Evolutionary conservation across 2,329 filamentous ascomycete genomes (phyloP).

Genomic region (Fusarium pilosicola): DNA sequence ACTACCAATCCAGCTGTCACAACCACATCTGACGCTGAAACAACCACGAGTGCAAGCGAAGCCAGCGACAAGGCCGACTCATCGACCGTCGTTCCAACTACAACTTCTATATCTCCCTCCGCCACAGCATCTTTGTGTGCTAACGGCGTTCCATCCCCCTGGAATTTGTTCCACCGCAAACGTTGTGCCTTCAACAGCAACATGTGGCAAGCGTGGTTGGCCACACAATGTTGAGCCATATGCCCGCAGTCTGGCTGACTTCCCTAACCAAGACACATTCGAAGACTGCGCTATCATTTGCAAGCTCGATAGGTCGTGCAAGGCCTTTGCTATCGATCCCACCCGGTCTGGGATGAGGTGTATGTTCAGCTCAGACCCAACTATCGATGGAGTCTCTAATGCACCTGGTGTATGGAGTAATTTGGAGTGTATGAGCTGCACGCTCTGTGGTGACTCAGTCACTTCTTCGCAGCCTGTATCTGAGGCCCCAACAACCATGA

Average conservation of each 20-base stretch:
- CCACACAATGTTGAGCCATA: slow-evolving; percentile 8
- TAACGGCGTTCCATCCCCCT: slow-evolving; percentile 16
- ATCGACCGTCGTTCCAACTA: background rate
- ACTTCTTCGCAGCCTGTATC: background rate
- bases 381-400: background rate
- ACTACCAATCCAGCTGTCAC: background rate
- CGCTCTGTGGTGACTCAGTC: slow-evolving; percentile 1
- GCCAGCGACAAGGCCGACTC: background rate
- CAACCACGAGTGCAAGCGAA: background rate
- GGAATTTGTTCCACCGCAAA: slow-evolving; percentile 9
- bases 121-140: background rate
- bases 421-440: slow-evolving; percentile 20
- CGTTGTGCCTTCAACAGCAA: background rate
- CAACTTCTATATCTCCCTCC: background rate
- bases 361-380: slow-evolving; percentile 10
- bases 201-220: slow-evolving; percentile 17
- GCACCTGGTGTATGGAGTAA: slow-evolving; percentile 13
- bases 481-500: slow-evolving; percentile 7
- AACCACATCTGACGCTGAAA: background rate
- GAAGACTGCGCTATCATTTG: slow-evolving; percentile 35
- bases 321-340: slow-evolving; percentile 23
- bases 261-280: slow-evolving; percentile 7
- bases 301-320: slow-evolving; percentile 6
- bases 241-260: background rate
- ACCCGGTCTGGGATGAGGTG: background rate